phyloP scores from a whole-genome alignment of 139 green algal species.

The Raphidocelis subcapitata region DNA sequence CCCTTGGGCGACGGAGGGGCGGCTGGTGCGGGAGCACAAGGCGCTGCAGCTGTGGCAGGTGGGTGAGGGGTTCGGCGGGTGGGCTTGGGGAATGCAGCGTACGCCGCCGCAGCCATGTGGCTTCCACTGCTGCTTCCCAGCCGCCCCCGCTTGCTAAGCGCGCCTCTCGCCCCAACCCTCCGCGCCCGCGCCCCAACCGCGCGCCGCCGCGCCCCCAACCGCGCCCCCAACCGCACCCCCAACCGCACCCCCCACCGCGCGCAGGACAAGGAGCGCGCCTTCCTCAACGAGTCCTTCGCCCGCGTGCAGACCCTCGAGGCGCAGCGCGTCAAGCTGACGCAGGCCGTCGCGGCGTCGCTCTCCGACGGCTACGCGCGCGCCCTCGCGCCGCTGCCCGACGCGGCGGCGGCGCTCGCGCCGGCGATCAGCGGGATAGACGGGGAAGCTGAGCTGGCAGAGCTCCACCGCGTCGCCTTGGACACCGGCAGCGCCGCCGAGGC shows the following conservation, averaged over 20 bases:
- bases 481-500: constrained; percentile 31
- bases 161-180: no score
- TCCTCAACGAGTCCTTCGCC: constrained; percentile 47
- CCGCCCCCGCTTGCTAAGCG: no score
- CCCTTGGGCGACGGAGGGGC: constrained; percentile 62
- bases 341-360: constrained; percentile 23
- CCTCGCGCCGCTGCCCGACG: background rate
- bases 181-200: no score
- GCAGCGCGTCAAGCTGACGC: constrained; percentile 30
- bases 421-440: constrained; percentile 34
- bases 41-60: constrained; percentile 40
- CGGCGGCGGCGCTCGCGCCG: background rate
- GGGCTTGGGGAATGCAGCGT: constrained; percentile 14
- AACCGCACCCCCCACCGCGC: constrained; percentile 4
- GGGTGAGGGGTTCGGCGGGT: background rate
- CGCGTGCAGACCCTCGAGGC: constrained; percentile 49
- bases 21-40: constrained; percentile 44
- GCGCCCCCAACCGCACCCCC: no score
- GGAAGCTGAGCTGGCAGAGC: constrained; percentile 29
- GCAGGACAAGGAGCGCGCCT: constrained; percentile 40
- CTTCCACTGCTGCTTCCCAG: no score
- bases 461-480: constrained; percentile 3
- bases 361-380: constrained; percentile 2
- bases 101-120: constrained; percentile 11
- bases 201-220: background rate